Conservation (phyloP, 225 moss, liverwort and hornwort species). For the Anthoceros angustus region DNA sequence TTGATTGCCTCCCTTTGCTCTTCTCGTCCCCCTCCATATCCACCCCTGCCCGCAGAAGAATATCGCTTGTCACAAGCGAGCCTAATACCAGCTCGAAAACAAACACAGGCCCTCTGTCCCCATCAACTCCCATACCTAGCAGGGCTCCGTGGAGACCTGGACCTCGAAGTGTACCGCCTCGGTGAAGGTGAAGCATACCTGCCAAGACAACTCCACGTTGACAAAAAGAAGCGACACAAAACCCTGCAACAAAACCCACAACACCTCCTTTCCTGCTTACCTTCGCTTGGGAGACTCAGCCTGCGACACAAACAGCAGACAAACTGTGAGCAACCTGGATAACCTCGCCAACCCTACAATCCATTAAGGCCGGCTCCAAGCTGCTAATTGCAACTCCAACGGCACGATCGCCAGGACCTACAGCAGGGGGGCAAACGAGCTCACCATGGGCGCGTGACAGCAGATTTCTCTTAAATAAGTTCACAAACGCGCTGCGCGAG, state of each 20-base stretch:
- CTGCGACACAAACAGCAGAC: not conserved
- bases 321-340: no score
- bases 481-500: no score
- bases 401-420: no score
- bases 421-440: no score
- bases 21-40: not conserved
- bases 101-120: not conserved
- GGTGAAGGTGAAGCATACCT: not conserved
- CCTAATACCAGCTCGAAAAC: not conserved
- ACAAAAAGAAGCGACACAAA: not conserved
- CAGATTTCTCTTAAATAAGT: no score
- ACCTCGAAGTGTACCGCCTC: not conserved
- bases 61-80: not conserved
- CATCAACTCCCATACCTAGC: not conserved
- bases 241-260: not conserved
- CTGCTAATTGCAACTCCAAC: no score
- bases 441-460: no score
- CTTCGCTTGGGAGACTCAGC: not conserved
- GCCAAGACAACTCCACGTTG: not conserved
- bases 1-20: slow-evolving; percentile 16
- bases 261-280: not conserved
- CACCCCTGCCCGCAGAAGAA: not conserved
- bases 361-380: no score
- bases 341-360: no score
- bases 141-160: slow-evolving; percentile 2